Base-by-base conservation (phyloP, 805 yeast species). In the Candida peoriensis region DNA sequence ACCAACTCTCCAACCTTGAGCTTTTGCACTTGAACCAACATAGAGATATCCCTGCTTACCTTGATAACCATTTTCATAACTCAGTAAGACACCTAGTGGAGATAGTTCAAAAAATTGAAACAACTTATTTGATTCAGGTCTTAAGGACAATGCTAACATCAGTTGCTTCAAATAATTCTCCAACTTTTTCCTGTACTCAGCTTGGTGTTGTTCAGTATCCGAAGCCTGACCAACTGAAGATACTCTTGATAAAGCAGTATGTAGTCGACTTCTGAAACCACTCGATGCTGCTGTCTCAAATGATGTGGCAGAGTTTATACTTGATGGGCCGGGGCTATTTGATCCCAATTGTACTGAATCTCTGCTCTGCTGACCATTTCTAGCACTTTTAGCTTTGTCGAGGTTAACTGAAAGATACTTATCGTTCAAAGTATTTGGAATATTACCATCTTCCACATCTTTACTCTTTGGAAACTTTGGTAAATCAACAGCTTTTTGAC, bases 1-100 rank as follows among this genome's bases (percentile, higher is more conserved):
- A 4, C 93, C 84, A 6, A 90, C 96, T 47, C 95, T 70, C 97
- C 98, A 93, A 3, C 98, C 97, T 55, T 87, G 95, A 1, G 88
- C 70, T 42, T 76, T 77, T 0, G 97, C 90, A 0, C 87, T 77
- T 1, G 96, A 81, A 15, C 88, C 77, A 30, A 89, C 75, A 36
- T 83, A 74, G 38, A 90, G 58, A 33, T 76, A 74, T 2, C 98
- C 99, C 58, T 93, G 96, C 49, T 88, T 93, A 1, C 97, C 95
- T 37, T 76, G 77, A 51, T 70, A 82, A 0, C 85, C 82, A 20
- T 76, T 73, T 56, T 93, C 98, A 43, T 85, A 79, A 32, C 90
- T 80, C 26, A 93, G 64, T 31, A 88, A 64, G 8, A 93, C 77
- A 6, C 95, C 85, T 44, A 93, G 73, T 1, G 95, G 94, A 0